These are phyloP conservation scores for Babjeviella inositovora DNA, from an alignment of 805 yeast species.

Conservation along the genomic window DNA sequence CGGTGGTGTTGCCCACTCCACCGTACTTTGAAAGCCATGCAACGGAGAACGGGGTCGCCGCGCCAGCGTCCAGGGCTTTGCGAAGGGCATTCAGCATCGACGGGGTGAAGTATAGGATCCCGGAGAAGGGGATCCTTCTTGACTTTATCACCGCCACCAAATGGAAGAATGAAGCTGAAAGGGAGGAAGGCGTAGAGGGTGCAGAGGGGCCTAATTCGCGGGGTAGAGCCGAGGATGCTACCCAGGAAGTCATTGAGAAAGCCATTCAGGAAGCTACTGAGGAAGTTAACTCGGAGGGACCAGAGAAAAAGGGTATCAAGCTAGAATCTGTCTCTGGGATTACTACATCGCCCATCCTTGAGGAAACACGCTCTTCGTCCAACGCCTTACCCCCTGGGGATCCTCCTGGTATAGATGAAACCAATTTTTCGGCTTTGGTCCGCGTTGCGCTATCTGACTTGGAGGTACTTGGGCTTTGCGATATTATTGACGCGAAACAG, in stretches of 20 bases:
- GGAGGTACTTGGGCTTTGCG: conserved; percentile 5
- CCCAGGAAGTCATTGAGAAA: conserved; percentile 15
- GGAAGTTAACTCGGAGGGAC: conserved; percentile 9
- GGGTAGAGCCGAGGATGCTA: conserved; percentile 14
- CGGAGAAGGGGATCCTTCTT: conserved; percentile 50
- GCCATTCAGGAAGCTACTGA: conserved; percentile 8
- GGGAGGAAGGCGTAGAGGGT: conserved; percentile 14
- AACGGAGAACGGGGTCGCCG: conserved; percentile 16
- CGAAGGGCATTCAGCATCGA: conserved; percentile 8
- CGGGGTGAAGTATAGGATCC: conserved; percentile 42
- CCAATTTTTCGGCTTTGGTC: conserved; percentile 32
- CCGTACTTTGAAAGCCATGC: conserved; percentile 15
- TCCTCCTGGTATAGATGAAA: too few relatives aligned
- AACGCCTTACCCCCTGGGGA: too few relatives aligned
- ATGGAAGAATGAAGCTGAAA: conserved; percentile 10
- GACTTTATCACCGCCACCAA: conserved; percentile 50
- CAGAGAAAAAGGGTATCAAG: conserved; percentile 10
- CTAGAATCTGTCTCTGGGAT: conserved; percentile 13
- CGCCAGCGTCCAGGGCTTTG: conserved; percentile 8
- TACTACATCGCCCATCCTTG: conserved; percentile 12
- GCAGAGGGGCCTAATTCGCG: conserved; percentile 11
- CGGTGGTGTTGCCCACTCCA: conserved; percentile 13
- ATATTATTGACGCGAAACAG: conserved; percentile 8
- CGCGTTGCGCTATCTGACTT: conserved; percentile 12
- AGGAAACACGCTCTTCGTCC: too few relatives aligned